Evolutionary conservation across 176 grass and related monocot genomes (phyloP).

Genomic region (Eragrostis nindensis): DNA sequence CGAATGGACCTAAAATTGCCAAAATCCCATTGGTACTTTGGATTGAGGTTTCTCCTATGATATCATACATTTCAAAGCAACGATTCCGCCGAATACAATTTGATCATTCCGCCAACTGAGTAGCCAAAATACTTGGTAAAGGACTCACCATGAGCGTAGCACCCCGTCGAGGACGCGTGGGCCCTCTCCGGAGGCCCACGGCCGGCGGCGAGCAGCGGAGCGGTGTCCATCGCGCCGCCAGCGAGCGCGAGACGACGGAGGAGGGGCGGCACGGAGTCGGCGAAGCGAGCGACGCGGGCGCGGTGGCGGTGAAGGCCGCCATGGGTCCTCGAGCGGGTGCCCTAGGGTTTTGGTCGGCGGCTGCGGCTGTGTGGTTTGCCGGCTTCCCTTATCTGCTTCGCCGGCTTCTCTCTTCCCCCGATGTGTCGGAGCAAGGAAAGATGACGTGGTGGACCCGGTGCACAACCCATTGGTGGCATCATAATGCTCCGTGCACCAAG

Average conservation of each 20-base stretch:
- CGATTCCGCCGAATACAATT: not conserved
- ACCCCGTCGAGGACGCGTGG: not conserved
- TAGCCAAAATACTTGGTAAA: not conserved
- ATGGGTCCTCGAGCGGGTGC: slow-evolving; percentile 16
- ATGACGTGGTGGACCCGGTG: not conserved
- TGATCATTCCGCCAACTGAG: not conserved
- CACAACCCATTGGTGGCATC: not conserved
- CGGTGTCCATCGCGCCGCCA: slow-evolving; percentile 11
- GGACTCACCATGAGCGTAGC: slow-evolving; percentile 30
- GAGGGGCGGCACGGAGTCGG: not conserved
- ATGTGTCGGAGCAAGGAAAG: not conserved
- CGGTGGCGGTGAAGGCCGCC: slow-evolving; percentile 34
- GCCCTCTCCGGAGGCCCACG: slow-evolving; percentile 20
- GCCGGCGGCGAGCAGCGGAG: slow-evolving; percentile 24
- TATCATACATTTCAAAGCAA: not conserved
- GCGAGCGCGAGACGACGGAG: not conserved
- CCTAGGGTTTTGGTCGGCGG: slow-evolving; percentile 37
- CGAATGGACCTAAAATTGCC: not conserved
- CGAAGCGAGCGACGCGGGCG: slow-evolving; percentile 8
- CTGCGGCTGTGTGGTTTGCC: not conserved
- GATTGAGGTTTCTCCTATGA: not conserved
- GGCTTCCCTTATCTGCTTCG: slow-evolving; percentile 38
- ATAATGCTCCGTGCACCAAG: not conserved
- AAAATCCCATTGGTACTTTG: not conserved
- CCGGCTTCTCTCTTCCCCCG: not conserved